Base-by-base conservation (phyloP, 164 flowering plant genomes). In the Dillenia suffruticosa region DNA sequence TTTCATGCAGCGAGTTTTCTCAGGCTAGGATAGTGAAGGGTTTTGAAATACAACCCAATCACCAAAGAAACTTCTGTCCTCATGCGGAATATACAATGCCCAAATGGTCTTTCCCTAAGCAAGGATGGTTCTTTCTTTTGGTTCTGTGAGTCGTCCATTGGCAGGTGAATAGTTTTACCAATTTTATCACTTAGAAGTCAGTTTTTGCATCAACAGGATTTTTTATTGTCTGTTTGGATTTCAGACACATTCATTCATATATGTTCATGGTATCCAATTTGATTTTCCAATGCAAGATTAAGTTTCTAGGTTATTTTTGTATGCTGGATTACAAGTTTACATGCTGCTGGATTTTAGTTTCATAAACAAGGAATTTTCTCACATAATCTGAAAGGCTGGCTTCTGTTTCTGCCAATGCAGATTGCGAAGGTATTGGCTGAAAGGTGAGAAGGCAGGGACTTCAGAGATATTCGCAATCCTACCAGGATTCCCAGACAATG, bases 401-500 rank as follows among this genome's bases (percentile, higher is more conserved):
- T 56, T 56, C 16, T 56, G 58, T n/a, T 55, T 65, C 45, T 56
- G 12, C 15, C 58, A 19, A 19, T 71, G 56, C 63, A 93, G 98
- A 71, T 73, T 90, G 57, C 68, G 69, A 22, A 84, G 75, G 74
- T 88, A 82, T 58, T 90, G 95, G 96, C 66, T 92, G 78, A 90
- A 88, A 74, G 96, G 96, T 13, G 89, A 86, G 58, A 89, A 90
- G 56, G 95, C 86, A 11, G 96, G 96, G 53, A 88, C 82, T 13
- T 67, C 82, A 13, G 96, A 88, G 45, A 68, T 79, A 15, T 72
- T 90, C 57, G 95, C 96, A 10, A 59, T 78, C 54, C 75, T 89
- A 15, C 93, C 93, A 9, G 98, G 98, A 62, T 82, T 72, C 62
- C 98, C 98, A 1, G 98, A 92, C 82, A 92, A 90, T 48, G 83